These are phyloP conservation scores for Sarocladium oryzae DNA, from an alignment of 2,329 filamentous ascomycete species.

Conservation along the genomic window DNA sequence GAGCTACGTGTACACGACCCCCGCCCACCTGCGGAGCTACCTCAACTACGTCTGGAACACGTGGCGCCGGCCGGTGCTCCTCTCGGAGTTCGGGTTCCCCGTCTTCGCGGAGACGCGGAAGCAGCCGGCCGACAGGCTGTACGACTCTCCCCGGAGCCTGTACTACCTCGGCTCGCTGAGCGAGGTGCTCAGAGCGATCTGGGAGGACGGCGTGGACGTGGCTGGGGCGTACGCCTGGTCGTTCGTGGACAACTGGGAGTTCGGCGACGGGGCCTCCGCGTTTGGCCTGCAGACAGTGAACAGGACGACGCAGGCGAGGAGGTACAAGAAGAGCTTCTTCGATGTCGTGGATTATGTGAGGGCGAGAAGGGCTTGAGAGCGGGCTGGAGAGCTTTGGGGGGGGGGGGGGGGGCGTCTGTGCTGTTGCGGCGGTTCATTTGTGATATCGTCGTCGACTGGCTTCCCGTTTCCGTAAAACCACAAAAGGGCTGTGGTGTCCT, in stretches of 20 bases:
- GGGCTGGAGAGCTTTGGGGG: too few relatives aligned
- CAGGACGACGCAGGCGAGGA: too few relatives aligned
- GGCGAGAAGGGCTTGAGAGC: too few relatives aligned
- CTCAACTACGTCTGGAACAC: constrained; percentile 18
- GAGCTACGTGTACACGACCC: constrained; percentile 26
- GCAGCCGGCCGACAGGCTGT: constrained; percentile 26
- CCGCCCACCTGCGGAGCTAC: constrained; percentile 21
- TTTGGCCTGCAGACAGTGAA: too few relatives aligned
- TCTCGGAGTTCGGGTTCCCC: constrained; percentile 28
- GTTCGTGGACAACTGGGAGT: constrained; percentile 24
- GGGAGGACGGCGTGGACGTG: constrained; percentile 15
- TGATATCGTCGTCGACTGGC: too few relatives aligned
- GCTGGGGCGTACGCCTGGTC: constrained; percentile 26
- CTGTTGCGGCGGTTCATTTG: too few relatives aligned
- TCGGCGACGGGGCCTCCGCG: too few relatives aligned
- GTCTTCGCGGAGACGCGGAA: constrained; percentile 26
- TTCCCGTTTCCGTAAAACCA: too few relatives aligned
- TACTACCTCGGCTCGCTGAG: constrained; percentile 33
- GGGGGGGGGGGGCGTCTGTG: too few relatives aligned
- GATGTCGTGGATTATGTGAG: too few relatives aligned
- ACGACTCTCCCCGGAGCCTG: constrained; percentile 28
- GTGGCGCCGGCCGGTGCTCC: constrained; percentile 21
- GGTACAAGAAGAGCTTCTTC: too few relatives aligned
- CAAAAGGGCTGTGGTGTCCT: too few relatives aligned
- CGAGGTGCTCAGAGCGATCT: constrained; percentile 23